Conservation (phyloP, 2,329 filamentous ascomycete genomes). For the Fusarium marasasianum region DNA sequence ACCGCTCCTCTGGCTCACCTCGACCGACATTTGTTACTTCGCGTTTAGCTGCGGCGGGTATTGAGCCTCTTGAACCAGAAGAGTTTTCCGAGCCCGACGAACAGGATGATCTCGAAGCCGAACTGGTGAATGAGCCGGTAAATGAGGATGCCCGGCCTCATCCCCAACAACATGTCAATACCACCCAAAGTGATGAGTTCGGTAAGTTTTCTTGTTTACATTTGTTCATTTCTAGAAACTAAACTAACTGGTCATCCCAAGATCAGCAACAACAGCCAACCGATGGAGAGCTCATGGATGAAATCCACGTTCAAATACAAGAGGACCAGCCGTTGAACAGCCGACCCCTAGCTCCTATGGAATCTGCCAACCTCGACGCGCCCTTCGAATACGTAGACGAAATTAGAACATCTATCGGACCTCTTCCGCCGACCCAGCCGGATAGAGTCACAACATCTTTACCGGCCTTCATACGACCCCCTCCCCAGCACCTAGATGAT, state of each 20-base stretch:
- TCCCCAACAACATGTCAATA: not conserved
- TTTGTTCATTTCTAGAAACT: not conserved
- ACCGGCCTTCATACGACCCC: not conserved
- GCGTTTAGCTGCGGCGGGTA: not conserved
- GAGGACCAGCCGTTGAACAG: not conserved
- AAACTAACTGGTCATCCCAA: not conserved
- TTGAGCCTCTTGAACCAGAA: not conserved
- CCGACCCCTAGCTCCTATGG: not conserved
- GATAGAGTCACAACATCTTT: not conserved
- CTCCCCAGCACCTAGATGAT: not conserved
- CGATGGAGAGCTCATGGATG: not conserved
- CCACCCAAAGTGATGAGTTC: not conserved
- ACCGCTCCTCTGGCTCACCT: not conserved
- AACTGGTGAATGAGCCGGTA: not conserved
- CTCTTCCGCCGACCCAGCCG: not conserved
- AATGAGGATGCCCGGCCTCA: not conserved
- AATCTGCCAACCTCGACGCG: not conserved
- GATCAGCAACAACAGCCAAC: not conserved
- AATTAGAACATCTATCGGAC: not conserved
- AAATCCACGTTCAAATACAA: not conserved
- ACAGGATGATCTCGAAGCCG: not conserved
- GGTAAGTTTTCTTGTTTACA: not conserved
- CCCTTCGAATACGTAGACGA: not conserved
- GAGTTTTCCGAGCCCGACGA: not conserved
- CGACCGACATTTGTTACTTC: not conserved